Conservation (phyloP, 345 rosid species). For the Euphorbia lathyris region DNA sequence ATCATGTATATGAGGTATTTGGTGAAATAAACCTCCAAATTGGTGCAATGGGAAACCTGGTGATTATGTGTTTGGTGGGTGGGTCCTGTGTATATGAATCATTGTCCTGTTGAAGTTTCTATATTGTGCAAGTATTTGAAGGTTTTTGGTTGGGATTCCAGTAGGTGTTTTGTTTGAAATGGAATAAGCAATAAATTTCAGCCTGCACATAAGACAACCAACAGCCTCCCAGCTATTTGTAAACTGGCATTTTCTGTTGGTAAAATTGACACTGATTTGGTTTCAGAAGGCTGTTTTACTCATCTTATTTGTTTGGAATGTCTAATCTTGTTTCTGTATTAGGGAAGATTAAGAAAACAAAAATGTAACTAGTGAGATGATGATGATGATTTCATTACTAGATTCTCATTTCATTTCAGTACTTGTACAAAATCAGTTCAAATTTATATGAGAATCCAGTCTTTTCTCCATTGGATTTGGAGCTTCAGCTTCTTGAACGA, state of each 20-base stretch:
- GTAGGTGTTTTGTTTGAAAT: background rate
- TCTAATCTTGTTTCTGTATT: too few species aligned
- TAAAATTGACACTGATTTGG: background rate
- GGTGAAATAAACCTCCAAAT: slow-evolving; percentile 7
- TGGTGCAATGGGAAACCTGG: slow-evolving; percentile 1
- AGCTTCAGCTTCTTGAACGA: too few species aligned
- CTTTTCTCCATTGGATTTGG: too few species aligned
- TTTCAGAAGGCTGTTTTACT: background rate
- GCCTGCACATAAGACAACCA: background rate
- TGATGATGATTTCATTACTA: too few species aligned
- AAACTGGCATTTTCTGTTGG: background rate
- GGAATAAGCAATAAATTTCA: background rate
- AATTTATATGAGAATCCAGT: too few species aligned
- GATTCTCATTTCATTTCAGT: too few species aligned
- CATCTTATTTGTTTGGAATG: background rate
- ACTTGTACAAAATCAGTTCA: too few species aligned
- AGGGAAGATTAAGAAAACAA: too few species aligned
- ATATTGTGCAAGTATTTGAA: background rate
- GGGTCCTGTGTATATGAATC: slow-evolving; percentile 1
- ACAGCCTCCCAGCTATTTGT: background rate
- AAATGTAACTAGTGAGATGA: too few species aligned
- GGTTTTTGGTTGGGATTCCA: background rate
- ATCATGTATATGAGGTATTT: background rate
- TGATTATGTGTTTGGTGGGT: slow-evolving; percentile 1
- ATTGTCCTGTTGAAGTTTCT: background rate